Percentiles rank a stretch among this genome's conserved stretches.
Evolutionary conservation across 2,329 filamentous ascomycete species (phyloP).

Genomic region (Ophiosphaerella herpotricha): DNA sequence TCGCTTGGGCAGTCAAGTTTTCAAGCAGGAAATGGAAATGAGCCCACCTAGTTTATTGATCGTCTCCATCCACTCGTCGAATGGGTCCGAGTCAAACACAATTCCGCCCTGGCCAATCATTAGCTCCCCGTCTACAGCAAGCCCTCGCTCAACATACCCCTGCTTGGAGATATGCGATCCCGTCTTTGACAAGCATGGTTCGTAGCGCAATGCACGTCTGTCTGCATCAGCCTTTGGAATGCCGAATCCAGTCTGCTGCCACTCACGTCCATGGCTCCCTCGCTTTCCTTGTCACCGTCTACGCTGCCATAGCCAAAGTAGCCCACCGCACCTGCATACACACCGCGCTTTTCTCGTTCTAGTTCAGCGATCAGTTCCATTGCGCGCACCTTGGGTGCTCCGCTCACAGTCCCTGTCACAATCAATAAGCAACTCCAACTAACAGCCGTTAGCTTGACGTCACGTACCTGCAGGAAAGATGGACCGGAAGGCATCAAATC

Average conservation of each 20-base stretch:
- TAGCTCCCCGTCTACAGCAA: constrained; percentile 21
- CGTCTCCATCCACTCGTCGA: constrained; percentile 94
- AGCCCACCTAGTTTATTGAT: constrained; percentile 82
- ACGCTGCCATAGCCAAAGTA: constrained; percentile 90
- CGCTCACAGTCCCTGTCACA: constrained; percentile 73
- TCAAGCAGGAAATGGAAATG: constrained; percentile 5
- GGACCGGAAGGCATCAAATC: constrained; percentile 93
- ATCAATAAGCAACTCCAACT: constrained; percentile 21
- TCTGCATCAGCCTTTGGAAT: constrained; percentile 29
- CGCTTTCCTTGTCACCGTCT: constrained; percentile 63
- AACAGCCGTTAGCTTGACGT: constrained; percentile 15
- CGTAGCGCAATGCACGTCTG: constrained; percentile 71
- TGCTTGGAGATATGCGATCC: constrained; percentile 86
- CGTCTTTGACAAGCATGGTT: constrained; percentile 94
- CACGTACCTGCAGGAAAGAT: constrained; percentile 85
- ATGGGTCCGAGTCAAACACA: constrained; percentile 74
- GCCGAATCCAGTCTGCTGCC: constrained; percentile 5
- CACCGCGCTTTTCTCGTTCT: constrained; percentile 89
- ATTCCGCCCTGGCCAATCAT: constrained; percentile 40
- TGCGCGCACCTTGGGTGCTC: constrained; percentile 91
- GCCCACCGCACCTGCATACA: constrained; percentile 94
- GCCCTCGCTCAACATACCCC: constrained; percentile 63
- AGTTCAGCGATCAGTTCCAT: constrained; percentile 98
- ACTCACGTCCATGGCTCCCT: constrained; percentile 81
- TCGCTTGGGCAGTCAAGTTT: constrained; percentile 6